Conservation (phyloP, 306 rosid genomes). For the Cucumis hystrix region DNA sequence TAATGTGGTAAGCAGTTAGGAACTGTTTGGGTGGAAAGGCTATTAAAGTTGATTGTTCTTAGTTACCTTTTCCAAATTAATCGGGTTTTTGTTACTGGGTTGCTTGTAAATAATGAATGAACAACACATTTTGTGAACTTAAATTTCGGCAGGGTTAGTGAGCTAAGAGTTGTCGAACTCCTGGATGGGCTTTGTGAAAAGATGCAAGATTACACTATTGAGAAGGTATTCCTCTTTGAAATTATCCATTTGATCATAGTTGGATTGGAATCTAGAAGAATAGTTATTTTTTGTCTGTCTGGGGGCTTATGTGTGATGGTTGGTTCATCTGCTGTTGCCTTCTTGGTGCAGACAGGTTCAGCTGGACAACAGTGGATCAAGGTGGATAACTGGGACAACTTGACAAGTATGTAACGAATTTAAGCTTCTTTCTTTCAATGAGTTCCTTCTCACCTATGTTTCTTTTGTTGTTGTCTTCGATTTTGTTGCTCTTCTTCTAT, state of each 20-base stretch:
- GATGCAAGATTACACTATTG: conserved; percentile 84
- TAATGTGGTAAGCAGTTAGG: not conserved
- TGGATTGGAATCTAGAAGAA: not conserved
- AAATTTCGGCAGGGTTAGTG: conserved; percentile 53
- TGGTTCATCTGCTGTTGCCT: conserved; percentile 3
- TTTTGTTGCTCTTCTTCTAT: not conserved
- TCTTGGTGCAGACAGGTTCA: conserved; percentile 37
- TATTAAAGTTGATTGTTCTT: conserved; percentile 5
- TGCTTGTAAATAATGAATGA: not conserved
- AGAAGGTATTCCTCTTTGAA: conserved; percentile 30
- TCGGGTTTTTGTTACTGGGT: not conserved
- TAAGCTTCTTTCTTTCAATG: not conserved
- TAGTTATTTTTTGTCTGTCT: not conserved
- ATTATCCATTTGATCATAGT: not conserved
- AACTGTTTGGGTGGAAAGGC: not conserved
- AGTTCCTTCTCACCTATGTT: not conserved
- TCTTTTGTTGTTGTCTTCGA: not conserved
- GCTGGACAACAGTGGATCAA: conserved; percentile 47
- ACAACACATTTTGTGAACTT: not conserved
- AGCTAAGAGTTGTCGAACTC: conserved; percentile 82
- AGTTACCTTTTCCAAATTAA: not conserved
- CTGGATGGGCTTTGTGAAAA: conserved; percentile 89
- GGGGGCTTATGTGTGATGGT: not conserved
- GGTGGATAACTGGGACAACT: conserved; percentile 66
- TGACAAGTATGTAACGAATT: conserved; percentile 35